Evolutionary conservation across 2,329 filamentous ascomycete species (phyloP), one percentile per base, ranked within the genome.

Genomic region (Proliferodiscus dingleyae): DNA sequence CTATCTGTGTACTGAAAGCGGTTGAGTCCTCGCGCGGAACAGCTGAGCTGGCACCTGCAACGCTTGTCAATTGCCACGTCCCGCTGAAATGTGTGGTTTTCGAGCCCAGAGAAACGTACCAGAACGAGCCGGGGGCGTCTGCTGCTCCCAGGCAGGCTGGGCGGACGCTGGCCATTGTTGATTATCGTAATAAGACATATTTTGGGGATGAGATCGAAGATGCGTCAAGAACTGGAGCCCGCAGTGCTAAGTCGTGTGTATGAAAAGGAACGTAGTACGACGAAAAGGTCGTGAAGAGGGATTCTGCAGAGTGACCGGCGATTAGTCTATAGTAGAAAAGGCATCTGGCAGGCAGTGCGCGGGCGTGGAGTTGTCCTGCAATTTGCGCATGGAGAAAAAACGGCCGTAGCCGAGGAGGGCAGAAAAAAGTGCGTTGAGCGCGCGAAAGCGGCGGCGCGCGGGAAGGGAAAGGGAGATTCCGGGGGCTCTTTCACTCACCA

Each of bases 1-100:
- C 89, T 67, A 95, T 85, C 70, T 95, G 89, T 65, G 86, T 84
- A 57, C 81, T 81, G 66, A 95, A 95, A 49, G 89, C 89, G 62
- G 75, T 72, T 47, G 79, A 76, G 50, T 94, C 88, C 56, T 91
- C 87, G 59, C 81, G 80, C 44, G 82, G 78, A 55, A 81, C 80
- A 41, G 85, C 83, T 47, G 85, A 89, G 67, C 78, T 89, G 52
- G 86, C 80, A 68, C 85, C 86, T 88, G 66, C 52, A 53, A 60
- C 54, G 51, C 45, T 45, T 44, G 52, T 61, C 52, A 58, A 60
- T 59, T 54, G 46, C 49, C 46, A 18, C 32, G 21, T 48, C 49
- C 45, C 44, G 29, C 8, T 21, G 19, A 36, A 7, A 38, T 15
- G 28, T 43, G 18, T 30, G 11, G 36, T 34, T 19, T 37, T 45